Evolutionary conservation across 257 asterid species (phyloP).

Genomic region (Solanum paucissectum): DNA sequence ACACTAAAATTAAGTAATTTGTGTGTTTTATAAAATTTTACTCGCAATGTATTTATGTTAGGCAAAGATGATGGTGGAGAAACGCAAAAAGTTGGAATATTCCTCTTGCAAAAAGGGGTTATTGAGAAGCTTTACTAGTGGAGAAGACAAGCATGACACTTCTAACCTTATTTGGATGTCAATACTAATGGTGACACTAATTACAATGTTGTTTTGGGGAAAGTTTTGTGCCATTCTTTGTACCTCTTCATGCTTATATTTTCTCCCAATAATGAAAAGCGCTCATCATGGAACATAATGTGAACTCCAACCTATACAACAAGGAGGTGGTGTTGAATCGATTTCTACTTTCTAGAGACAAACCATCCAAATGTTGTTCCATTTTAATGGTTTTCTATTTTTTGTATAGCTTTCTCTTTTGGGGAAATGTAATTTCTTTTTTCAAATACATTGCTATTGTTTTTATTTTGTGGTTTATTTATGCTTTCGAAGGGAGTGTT

Average conservation of each 20-base stretch:
- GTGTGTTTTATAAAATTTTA: neutral
- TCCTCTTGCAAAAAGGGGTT: neutral
- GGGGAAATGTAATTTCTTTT: neutral
- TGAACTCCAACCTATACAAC: too few relatives aligned
- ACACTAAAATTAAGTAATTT: neutral
- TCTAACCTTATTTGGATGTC: constrained; percentile 12
- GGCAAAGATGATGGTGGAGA: constrained; percentile 10
- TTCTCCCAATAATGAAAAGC: neutral
- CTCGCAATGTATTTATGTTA: neutral
- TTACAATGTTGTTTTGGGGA: constrained; percentile 26
- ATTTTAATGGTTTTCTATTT: neutral
- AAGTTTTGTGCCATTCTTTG: constrained; percentile 30
- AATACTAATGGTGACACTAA: constrained; percentile 9
- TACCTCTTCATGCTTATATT: constrained; percentile 22
- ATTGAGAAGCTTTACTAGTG: neutral
- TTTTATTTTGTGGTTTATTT: neutral
- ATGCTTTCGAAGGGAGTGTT: neutral
- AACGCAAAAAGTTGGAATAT: constrained; percentile 1
- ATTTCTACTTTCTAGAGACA: neutral
- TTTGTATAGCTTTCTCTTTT: too few relatives aligned
- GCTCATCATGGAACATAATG: neutral
- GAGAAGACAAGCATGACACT: neutral
- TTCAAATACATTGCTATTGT: neutral
- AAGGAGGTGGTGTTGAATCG: neutral
- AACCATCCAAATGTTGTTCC: neutral